A percentile compares a stretch with the other conserved stretches of the same genome.
These are phyloP conservation scores for Metschnikowia cerradonensis DNA, from an alignment of 805 yeast genomes.

Conservation along the genomic window DNA sequence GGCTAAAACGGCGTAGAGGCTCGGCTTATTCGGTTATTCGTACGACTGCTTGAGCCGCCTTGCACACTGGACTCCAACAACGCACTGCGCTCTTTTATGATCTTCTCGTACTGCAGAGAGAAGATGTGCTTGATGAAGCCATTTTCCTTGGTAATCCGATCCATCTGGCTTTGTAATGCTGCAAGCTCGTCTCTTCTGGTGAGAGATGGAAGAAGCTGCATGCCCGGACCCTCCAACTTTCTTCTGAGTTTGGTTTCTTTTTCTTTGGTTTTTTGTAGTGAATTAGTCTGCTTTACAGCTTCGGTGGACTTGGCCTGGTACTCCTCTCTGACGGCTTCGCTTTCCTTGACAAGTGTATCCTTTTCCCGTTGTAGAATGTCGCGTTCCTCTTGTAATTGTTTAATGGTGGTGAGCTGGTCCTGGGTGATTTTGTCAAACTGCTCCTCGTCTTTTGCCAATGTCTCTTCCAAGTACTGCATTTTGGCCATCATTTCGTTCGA, in stretches of 20 bases:
- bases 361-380: slow-evolving; percentile 23
- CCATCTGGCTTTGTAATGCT: slow-evolving; percentile 25
- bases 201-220: slow-evolving; percentile 31
- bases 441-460: slow-evolving; percentile 13
- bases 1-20: slow-evolving; percentile 34
- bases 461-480: slow-evolving; percentile 9
- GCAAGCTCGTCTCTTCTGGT: slow-evolving; percentile 31
- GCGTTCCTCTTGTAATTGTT: slow-evolving; percentile 26
- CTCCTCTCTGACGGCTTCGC: slow-evolving; percentile 24
- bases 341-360: slow-evolving; percentile 24
- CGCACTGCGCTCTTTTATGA: slow-evolving; percentile 31
- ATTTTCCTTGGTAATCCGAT: slow-evolving; percentile 25
- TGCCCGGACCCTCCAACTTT: slow-evolving; percentile 34
- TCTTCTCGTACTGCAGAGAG: slow-evolving; percentile 30
- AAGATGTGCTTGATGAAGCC: slow-evolving; percentile 26
- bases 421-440: slow-evolving; percentile 10
- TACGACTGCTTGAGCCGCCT: slow-evolving; percentile 27
- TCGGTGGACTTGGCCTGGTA: slow-evolving; percentile 34
- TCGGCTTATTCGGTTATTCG: slow-evolving; percentile 35
- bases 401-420: slow-evolving; percentile 21
- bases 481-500: slow-evolving; percentile 6
- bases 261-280: slow-evolving; percentile 19
- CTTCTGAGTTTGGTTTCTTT: slow-evolving; percentile 17
- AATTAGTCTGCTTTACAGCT: slow-evolving; percentile 28
- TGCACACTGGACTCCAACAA: slow-evolving; percentile 26